Evolutionary conservation across 2,329 filamentous ascomycete genomes (phyloP).

Genomic region (Lasiodiplodia hormozganensis): DNA sequence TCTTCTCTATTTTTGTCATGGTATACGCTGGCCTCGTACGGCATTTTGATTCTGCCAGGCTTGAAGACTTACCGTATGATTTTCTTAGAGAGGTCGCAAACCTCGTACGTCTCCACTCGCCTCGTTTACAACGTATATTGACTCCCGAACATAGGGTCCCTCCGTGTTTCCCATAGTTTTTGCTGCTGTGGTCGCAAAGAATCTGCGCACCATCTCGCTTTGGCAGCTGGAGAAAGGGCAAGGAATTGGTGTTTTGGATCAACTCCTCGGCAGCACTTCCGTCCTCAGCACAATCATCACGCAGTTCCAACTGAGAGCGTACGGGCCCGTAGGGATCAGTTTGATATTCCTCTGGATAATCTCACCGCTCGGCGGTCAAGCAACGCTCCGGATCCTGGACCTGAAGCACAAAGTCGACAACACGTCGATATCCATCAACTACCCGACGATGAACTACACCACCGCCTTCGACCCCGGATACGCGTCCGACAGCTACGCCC

Average conservation of each 20-base stretch:
- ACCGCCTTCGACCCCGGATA: neutral
- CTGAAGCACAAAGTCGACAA: neutral
- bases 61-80: neutral
- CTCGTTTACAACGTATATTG: neutral
- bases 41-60: neutral
- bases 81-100: neutral
- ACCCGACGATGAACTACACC: constrained; percentile 2
- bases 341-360: constrained; percentile 30
- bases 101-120: neutral
- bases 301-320: constrained; percentile 30
- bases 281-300: constrained; percentile 31
- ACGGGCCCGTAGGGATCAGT: constrained; percentile 27
- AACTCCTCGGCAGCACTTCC: constrained; percentile 31
- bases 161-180: constrained; percentile 33
- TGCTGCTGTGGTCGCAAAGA: constrained; percentile 31
- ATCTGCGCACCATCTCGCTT: constrained; percentile 31
- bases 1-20: neutral
- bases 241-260: constrained; percentile 32
- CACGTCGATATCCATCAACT: neutral
- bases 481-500: neutral
- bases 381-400: constrained; percentile 30
- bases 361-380: constrained; percentile 32
- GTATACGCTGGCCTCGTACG: neutral
- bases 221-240: constrained; percentile 33
- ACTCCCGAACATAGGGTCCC: neutral